Conservation (phyloP, 768 basidiomycete species). For the Trichaptum fuscoviolaceum region DNA sequence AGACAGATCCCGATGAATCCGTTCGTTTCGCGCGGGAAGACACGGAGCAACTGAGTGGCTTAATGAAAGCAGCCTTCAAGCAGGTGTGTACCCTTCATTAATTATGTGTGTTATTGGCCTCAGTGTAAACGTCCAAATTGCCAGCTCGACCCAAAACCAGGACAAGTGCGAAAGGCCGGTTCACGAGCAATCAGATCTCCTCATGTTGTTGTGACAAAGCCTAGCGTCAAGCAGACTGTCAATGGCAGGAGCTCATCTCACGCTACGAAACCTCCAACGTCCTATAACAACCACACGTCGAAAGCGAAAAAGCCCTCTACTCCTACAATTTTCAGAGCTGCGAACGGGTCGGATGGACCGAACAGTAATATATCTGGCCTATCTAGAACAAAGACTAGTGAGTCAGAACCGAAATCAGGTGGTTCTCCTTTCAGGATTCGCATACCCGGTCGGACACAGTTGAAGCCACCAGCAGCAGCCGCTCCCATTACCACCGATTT, state of each 20-base stretch:
- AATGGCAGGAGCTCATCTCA: background rate
- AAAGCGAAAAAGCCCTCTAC: background rate
- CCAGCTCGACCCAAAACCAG: constrained; percentile 13
- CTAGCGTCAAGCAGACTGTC: background rate
- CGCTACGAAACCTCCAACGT: background rate
- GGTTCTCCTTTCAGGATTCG: constrained; percentile 25
- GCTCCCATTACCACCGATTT: constrained; percentile 8
- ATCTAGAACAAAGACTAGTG: constrained; percentile 2
- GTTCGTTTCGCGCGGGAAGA: constrained; percentile 25
- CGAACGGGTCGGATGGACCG: background rate
- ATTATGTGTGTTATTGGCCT: constrained; percentile 14
- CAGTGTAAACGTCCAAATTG: constrained; percentile 23
- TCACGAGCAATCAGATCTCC: background rate
- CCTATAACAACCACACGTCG: background rate
- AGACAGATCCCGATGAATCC: constrained; percentile 23
- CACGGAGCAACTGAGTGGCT: constrained; percentile 16
- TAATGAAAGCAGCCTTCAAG: constrained; percentile 10
- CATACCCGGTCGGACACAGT: constrained; percentile 18
- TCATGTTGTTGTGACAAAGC: background rate
- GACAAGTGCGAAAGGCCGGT: background rate
- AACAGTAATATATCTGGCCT: constrained; percentile 4
- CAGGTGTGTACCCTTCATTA: constrained; percentile 14
- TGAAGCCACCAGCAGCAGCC: constrained; percentile 11
- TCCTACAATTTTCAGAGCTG: background rate
- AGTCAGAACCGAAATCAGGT: constrained; percentile 1